Conservation (phyloP, 2,329 filamentous ascomycete genomes). For the Cadophora sp. region DNA sequence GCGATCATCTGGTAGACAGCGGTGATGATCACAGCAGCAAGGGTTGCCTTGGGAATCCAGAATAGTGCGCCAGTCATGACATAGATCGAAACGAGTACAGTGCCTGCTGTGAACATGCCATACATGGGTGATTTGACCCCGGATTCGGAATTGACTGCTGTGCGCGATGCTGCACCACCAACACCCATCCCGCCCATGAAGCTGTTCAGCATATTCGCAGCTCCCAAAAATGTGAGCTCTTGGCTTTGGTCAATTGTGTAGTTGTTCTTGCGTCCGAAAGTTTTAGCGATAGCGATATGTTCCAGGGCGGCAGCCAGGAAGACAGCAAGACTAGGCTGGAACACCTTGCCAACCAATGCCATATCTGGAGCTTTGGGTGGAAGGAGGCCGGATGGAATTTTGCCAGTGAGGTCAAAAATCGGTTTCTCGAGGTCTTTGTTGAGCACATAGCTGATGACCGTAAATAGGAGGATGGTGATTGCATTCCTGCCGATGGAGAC, state of each 20-base stretch:
- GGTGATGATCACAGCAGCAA: constrained; percentile 64
- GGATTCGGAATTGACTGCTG: constrained; percentile 70
- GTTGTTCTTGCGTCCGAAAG: constrained; percentile 66
- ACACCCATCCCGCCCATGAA: constrained; percentile 70
- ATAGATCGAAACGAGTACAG: constrained; percentile 70
- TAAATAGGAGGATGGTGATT: constrained; percentile 66
- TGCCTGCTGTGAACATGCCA: constrained; percentile 64
- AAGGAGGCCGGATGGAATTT: constrained; percentile 62
- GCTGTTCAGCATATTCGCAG: constrained; percentile 67
- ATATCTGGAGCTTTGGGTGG: constrained; percentile 56
- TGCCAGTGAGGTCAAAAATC: constrained; percentile 63
- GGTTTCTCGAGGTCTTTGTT: constrained; percentile 52
- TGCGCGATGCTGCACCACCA: constrained; percentile 71
- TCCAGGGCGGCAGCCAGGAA: constrained; percentile 58
- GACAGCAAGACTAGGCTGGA: constrained; percentile 61
- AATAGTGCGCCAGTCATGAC: constrained; percentile 67
- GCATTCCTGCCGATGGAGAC: constrained; percentile 67
- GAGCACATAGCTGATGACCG: constrained; percentile 66
- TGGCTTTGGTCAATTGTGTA: constrained; percentile 70
- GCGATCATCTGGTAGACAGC: constrained; percentile 30
- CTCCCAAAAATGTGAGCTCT: constrained; percentile 68
- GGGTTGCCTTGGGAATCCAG: constrained; percentile 69
- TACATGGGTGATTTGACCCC: constrained; percentile 67
- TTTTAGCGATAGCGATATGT: constrained; percentile 68
- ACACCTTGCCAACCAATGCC: constrained; percentile 59